These are phyloP conservation scores for Penicillium manginii DNA, from an alignment of 495 filamentous ascomycete species.

Conservation along the genomic window DNA sequence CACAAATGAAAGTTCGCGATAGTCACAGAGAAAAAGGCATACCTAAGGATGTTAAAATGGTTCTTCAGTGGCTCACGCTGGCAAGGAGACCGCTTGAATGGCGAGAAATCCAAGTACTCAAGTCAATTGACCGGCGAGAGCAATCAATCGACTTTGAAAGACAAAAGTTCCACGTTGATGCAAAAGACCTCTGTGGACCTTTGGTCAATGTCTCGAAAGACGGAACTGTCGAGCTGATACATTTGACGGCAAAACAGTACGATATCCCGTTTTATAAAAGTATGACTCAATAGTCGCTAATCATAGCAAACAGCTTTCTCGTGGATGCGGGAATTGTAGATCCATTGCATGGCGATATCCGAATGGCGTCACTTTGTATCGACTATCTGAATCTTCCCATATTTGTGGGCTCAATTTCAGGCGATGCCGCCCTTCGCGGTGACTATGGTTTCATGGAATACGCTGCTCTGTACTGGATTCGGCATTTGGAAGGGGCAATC, in stretches of 20 bases:
- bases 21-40: not conserved
- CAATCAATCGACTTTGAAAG: slow-evolving; percentile 4
- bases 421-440: not conserved
- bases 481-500: slow-evolving; percentile 3
- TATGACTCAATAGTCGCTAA: too few species aligned
- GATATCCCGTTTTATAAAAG: not conserved
- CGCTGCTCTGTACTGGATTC: slow-evolving; percentile 5
- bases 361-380: slow-evolving; percentile 7
- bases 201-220: slow-evolving; percentile 4
- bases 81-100: not conserved
- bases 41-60: not conserved
- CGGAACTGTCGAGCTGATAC: slow-evolving; percentile 7
- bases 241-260: slow-evolving; percentile 10
- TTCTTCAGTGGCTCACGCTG: not conserved
- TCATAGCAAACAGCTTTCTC: slow-evolving; percentile 2
- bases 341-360: not conserved
- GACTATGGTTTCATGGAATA: slow-evolving; percentile 11
- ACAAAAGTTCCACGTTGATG: not conserved
- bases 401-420: not conserved
- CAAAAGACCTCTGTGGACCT: slow-evolving; percentile 7
- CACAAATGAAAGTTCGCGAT: not conserved
- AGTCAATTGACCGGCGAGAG: not conserved
- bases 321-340: slow-evolving; percentile 6
- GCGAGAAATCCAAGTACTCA: slow-evolving; percentile 10
- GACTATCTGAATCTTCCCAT: slow-evolving; percentile 6